These are phyloP conservation scores for Cetradonia linearis DNA, from an alignment of 495 filamentous ascomycete species.

Conservation along the genomic window DNA sequence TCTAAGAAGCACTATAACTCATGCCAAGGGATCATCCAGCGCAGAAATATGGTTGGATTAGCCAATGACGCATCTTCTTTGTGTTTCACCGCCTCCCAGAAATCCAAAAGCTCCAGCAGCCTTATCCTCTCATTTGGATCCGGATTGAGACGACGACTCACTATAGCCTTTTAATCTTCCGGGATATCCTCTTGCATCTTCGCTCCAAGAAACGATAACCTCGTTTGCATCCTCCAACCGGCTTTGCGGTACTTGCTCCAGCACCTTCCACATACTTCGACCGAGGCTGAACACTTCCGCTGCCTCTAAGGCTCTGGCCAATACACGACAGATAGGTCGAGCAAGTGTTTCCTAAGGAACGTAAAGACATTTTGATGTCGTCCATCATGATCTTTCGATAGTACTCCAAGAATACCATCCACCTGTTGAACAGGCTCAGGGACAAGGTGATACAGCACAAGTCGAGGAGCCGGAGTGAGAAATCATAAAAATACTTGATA, in stretches of 20 bases:
- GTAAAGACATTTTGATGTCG: background rate
- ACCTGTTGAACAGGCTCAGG: too few species aligned
- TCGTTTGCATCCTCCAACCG: constrained; percentile 9
- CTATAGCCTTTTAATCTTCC: constrained; percentile 15
- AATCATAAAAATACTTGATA: too few species aligned
- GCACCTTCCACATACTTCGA: constrained; percentile 24
- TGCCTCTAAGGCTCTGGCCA: constrained; percentile 18
- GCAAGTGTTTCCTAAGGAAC: background rate
- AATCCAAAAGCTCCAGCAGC: constrained; percentile 13
- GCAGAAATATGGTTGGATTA: too few species aligned
- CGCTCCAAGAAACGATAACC: constrained; percentile 14
- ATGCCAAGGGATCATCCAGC: background rate
- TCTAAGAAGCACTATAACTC: background rate
- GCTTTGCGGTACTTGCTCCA: constrained; percentile 17
- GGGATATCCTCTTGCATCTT: constrained; percentile 12
- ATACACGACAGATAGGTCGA: background rate
- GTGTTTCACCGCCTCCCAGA: constrained; percentile 14
- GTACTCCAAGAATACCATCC: too few species aligned
- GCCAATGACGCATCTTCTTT: background rate
- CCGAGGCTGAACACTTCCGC: constrained; percentile 25
- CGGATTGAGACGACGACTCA: constrained; percentile 16
- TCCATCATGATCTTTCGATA: too few species aligned
- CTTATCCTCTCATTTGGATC: constrained; percentile 20
- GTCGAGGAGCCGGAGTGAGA: too few species aligned
- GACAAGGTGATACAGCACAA: too few species aligned